Evolutionary conservation across 2,329 filamentous ascomycete genomes (phyloP).

Genomic region (Fusarium sp.): DNA sequence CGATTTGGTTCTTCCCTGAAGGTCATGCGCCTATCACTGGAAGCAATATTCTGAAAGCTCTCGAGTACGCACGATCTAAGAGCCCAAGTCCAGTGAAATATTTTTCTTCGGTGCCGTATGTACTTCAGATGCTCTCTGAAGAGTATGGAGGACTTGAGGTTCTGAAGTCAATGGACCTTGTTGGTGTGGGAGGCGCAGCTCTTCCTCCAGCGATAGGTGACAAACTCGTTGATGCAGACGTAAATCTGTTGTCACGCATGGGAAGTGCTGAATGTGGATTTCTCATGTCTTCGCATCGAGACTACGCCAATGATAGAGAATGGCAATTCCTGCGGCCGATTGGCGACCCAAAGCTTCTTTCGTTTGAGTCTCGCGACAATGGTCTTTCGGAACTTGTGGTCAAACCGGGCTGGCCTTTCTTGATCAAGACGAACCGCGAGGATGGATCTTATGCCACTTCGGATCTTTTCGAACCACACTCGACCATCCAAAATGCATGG

Average conservation of each 20-base stretch:
- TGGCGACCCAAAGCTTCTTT: slow-evolving; percentile 49
- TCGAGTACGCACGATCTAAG: slow-evolving; percentile 54
- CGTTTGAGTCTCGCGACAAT: slow-evolving; percentile 60
- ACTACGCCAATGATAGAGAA: slow-evolving; percentile 65
- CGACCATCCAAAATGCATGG: slow-evolving; percentile 66
- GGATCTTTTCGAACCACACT: slow-evolving; percentile 71
- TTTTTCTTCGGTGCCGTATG: slow-evolving; percentile 72
- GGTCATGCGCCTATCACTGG: slow-evolving; percentile 67
- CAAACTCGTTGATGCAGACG: slow-evolving; percentile 60
- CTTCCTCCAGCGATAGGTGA: slow-evolving; percentile 66
- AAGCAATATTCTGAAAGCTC: slow-evolving; percentile 62
- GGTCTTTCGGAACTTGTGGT: slow-evolving; percentile 67
- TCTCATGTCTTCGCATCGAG: slow-evolving; percentile 70
- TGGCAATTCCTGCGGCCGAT: slow-evolving; percentile 70
- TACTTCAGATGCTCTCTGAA: slow-evolving; percentile 65
- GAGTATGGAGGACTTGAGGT: slow-evolving; percentile 56
- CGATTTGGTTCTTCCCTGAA: slow-evolving; percentile 73
- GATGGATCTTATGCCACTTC: slow-evolving; percentile 73
- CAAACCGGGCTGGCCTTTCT: slow-evolving; percentile 66
- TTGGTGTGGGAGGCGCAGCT: slow-evolving; percentile 73
- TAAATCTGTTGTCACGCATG: slow-evolving; percentile 71
- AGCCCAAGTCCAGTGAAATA: slow-evolving; percentile 58
- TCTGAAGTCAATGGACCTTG: slow-evolving; percentile 67
- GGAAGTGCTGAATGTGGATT: slow-evolving; percentile 77
- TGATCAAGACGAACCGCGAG: slow-evolving; percentile 67